A percentile compares a stretch with the other conserved stretches of the same genome.
phyloP scores from a whole-genome alignment of 2,329 filamentous ascomycete species.

The Colletotrichum sp. region DNA sequence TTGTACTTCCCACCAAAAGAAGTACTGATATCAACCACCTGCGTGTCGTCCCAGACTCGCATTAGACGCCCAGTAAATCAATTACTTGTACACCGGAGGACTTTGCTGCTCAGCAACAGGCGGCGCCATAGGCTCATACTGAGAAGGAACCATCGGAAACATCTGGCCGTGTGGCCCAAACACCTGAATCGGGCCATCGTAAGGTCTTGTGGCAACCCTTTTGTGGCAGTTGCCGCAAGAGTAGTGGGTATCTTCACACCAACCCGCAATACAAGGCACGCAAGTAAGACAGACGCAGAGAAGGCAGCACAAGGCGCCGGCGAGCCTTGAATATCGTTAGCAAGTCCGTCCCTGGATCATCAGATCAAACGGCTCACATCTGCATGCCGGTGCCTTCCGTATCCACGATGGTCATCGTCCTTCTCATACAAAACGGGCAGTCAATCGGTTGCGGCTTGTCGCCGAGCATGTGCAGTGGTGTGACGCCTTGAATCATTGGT shows the following conservation, averaged over 20 bases:
- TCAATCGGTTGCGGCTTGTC: slow-evolving; percentile 31
- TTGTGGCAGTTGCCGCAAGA: slow-evolving; percentile 33
- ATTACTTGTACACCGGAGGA: not conserved
- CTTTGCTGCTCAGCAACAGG: not conserved
- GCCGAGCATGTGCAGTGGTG: slow-evolving; percentile 29
- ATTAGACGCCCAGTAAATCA: not conserved
- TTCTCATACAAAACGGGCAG: slow-evolving; percentile 33
- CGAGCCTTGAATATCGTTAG: slow-evolving; percentile 23
- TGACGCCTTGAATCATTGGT: not conserved
- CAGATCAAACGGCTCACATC: not conserved
- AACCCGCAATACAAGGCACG: slow-evolving; percentile 34
- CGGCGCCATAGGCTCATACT: not conserved
- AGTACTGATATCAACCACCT: not conserved
- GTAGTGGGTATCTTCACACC: slow-evolving; percentile 36
- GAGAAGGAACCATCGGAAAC: not conserved
- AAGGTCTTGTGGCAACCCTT: slow-evolving; percentile 28
- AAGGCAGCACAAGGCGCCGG: slow-evolving; percentile 33
- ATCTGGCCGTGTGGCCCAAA: slow-evolving; percentile 22
- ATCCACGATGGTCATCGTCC: slow-evolving; percentile 26
- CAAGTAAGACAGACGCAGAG: slow-evolving; percentile 36
- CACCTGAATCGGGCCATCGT: slow-evolving; percentile 26
- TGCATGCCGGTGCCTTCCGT: slow-evolving; percentile 25
- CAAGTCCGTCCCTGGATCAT: not conserved
- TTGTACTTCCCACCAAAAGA: not conserved
- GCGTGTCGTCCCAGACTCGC: not conserved